These are phyloP conservation scores for Sphenostylis stenocarpa DNA, from an alignment of 306 rosid species.

Conservation along the genomic window DNA sequence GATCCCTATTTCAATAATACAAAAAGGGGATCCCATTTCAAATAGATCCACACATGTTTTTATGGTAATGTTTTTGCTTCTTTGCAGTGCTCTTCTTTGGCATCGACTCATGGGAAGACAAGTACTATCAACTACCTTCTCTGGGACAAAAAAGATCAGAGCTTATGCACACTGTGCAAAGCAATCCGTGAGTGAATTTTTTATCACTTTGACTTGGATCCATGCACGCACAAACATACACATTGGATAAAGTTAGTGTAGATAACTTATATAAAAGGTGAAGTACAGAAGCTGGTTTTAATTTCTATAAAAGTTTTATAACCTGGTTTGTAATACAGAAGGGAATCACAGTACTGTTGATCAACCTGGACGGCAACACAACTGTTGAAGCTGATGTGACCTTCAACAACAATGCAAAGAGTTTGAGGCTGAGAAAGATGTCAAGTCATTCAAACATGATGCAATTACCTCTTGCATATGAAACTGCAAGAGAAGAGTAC, in stretches of 20 bases:
- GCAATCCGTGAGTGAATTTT: constrained; percentile 61
- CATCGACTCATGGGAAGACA: constrained; percentile 83
- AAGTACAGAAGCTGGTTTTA: neutral
- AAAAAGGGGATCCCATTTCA: neutral
- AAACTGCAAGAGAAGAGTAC: constrained; percentile 69
- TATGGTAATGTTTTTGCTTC: constrained; percentile 11
- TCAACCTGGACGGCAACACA: constrained; percentile 62
- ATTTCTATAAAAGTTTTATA: neutral
- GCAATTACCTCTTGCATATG: constrained; percentile 30
- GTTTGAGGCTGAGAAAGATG: constrained; percentile 39
- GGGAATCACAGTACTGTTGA: constrained; percentile 73
- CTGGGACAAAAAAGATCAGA: constrained; percentile 61
- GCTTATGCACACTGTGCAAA: constrained; percentile 94
- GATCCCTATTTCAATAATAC: constrained; percentile 9
- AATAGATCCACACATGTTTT: neutral
- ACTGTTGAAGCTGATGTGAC: constrained; percentile 45
- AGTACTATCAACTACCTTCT: constrained; percentile 64
- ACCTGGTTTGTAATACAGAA: constrained; percentile 49
- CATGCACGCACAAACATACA: neutral
- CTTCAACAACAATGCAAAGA: constrained; percentile 22
- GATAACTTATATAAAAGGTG: neutral
- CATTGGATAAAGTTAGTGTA: neutral
- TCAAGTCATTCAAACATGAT: neutral
- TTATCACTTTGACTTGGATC: neutral
- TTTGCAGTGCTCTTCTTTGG: constrained; percentile 89